These are phyloP conservation scores for Candida pseudoviswanathii DNA, from an alignment of 1,139 yeast species.

Conservation along the genomic window DNA sequence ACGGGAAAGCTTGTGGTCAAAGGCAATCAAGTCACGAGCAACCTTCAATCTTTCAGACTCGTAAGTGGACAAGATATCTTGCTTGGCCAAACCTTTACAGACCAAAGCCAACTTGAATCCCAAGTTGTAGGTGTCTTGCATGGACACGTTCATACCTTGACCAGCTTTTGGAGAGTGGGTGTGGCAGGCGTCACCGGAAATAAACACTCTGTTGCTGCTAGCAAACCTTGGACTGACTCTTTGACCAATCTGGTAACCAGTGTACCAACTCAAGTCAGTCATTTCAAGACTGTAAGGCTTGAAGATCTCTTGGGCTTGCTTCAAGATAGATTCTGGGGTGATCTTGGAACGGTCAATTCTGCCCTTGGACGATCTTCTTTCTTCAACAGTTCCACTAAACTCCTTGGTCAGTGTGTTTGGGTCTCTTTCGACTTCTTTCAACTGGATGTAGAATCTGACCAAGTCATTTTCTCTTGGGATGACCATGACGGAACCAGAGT, in stretches of 20 bases:
- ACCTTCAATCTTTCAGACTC: slow-evolving; percentile 30
- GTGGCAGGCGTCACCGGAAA: slow-evolving; percentile 41
- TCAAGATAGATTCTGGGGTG: slow-evolving; percentile 27
- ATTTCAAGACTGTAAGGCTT: slow-evolving; percentile 30
- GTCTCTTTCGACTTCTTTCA: slow-evolving; percentile 26
- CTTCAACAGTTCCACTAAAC: slow-evolving; percentile 13
- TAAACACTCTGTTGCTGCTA: slow-evolving; percentile 25
- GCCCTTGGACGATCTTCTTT: slow-evolving; percentile 16
- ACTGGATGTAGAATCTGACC: slow-evolving; percentile 28
- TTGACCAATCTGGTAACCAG: slow-evolving; percentile 38
- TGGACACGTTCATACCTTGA: slow-evolving; percentile 37
- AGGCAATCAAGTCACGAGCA: slow-evolving; percentile 32
- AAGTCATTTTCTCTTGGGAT: slow-evolving; percentile 36
- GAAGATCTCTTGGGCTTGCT: slow-evolving; percentile 29
- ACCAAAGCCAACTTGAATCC: slow-evolving; percentile 38
- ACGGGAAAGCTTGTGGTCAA: slow-evolving; percentile 32
- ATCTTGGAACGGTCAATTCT: slow-evolving; percentile 29
- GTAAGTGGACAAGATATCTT: slow-evolving; percentile 28
- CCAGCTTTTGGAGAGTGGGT: slow-evolving; percentile 42
- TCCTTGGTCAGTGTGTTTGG: slow-evolving; percentile 12
- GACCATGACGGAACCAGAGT: slow-evolving; percentile 32
- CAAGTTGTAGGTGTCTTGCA: slow-evolving; percentile 31
- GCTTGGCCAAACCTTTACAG: slow-evolving; percentile 24
- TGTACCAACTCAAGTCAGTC: slow-evolving; percentile 30
- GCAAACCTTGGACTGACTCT: slow-evolving; percentile 29